Evolutionary conservation across 345 rosid species (phyloP).

Genomic region (Mangifera indica): DNA sequence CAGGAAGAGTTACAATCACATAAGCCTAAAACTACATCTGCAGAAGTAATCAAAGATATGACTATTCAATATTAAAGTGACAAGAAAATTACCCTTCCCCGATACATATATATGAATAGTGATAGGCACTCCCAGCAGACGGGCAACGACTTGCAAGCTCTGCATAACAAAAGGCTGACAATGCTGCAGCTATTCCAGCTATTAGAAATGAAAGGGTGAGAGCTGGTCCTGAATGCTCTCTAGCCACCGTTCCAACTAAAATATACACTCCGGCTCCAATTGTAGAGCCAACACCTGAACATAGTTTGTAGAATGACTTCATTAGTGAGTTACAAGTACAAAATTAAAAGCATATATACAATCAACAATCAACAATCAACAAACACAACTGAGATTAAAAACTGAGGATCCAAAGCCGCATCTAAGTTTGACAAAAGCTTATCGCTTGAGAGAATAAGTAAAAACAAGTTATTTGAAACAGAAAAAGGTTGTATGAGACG

Average conservation of each 20-base stretch:
- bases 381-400: neutral
- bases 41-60: conserved; percentile 2
- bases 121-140: conserved; percentile 99
- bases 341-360: too few relatives aligned
- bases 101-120: conserved; percentile 84
- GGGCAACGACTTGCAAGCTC: conserved; percentile 95
- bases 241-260: conserved; percentile 93
- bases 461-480: neutral
- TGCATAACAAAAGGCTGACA: conserved; percentile 94
- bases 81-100: conserved; percentile 75
- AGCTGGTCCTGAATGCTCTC: conserved; percentile 98
- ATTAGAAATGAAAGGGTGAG: conserved; percentile 82
- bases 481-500: neutral
- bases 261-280: conserved; percentile 98
- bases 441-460: neutral
- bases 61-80: neutral
- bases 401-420: neutral
- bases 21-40: neutral
- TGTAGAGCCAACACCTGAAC: conserved; percentile 90
- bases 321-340: neutral
- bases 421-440: neutral
- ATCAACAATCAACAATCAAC: neutral
- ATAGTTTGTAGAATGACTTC: conserved; percentile 2
- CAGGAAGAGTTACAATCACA: neutral
- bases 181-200: conserved; percentile 93